Evolutionary conservation across 1,139 yeast genomes (phyloP), one percentile per base, ranked within the genome.

Genomic region (Hanseniaspora sp.): DNA sequence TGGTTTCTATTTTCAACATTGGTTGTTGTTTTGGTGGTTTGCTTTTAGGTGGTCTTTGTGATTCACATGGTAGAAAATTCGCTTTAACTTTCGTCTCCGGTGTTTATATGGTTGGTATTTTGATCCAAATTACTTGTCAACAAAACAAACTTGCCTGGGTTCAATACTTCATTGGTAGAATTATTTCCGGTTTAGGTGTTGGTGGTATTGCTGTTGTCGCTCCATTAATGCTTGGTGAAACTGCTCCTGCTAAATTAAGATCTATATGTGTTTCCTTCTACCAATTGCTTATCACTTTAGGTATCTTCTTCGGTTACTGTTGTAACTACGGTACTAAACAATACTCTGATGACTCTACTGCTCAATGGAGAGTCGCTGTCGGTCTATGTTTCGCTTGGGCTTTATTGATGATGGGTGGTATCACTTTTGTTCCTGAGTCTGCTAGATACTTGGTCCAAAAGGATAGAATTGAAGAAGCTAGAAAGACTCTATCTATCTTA

Each of bases 341-440:
- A 55, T 63, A 64, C 59, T 68, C 74, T 18, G 62, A 67, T 56
- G 9, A 23, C 29, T 28, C 13, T 30, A 70, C 80, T 47, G 76
- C 77, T 54, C 80, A 79, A 66, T 79, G 82, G 78, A 77, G 83
- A 75, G 73, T 79, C 59, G 82, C 80, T 55, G 70, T 80, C 63
- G 83, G 83, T 59, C 61, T 75, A 51, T 70, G 73, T 59, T 72
- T 74, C 61, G 64, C 67, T 52, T 74, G 74, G 74, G 74, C 75
- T 34, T 52, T 67, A 53, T 58, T 72, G 44, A 65, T 73, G 62
- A 60, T 71, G 48, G 60, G 67, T 54, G 90, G 85, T 66, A 78
- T 83, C 79, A 61, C 75, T 55, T 71, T 80, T 62, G 76, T 82
- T 70, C 94, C 94, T 58, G 94, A 84, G 69, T 79, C 90, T 48